phyloP scores from a whole-genome alignment of 2,329 filamentous ascomycete species.

The Apiospora aurea region DNA sequence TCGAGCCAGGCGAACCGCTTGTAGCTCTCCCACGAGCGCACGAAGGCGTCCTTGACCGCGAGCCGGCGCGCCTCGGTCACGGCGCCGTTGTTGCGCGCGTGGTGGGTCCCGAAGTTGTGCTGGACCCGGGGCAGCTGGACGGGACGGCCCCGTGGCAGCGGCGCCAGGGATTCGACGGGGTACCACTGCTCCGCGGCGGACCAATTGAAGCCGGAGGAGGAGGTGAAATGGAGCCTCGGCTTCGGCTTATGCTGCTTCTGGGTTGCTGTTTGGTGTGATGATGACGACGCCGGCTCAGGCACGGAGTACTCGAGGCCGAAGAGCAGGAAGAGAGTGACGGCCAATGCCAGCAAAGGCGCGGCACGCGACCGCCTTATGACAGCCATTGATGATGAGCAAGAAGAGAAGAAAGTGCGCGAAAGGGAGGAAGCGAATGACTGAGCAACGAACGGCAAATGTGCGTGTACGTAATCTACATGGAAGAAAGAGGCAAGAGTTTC shows the following conservation, averaged over 20 bases:
- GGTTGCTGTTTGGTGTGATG: neutral
- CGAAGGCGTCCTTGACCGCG: slow-evolving; percentile 58
- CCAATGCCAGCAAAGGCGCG: slow-evolving; percentile 10
- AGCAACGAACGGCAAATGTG: neutral
- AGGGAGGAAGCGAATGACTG: neutral
- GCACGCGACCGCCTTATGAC: slow-evolving; percentile 1
- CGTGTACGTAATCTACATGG: neutral
- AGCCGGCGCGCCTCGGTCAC: neutral
- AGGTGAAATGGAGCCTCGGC: slow-evolving; percentile 22
- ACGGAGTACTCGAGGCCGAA: neutral
- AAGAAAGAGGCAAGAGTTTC: neutral
- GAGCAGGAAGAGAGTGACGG: neutral
- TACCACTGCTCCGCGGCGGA: slow-evolving; percentile 15
- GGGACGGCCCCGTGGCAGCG: neutral
- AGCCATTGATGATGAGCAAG: neutral
- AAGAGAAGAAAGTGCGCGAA: neutral
- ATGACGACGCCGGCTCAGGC: neutral
- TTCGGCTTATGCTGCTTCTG: neutral
- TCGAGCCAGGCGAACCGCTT: slow-evolving; percentile 68
- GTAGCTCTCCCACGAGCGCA: slow-evolving; percentile 67
- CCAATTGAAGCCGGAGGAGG: slow-evolving; percentile 28
- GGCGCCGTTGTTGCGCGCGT: neutral
- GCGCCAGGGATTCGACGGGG: slow-evolving; percentile 20
- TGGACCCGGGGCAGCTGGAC: neutral
- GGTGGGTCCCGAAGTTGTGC: slow-evolving; percentile 14